Percentiles rank a stretch among this genome's conserved stretches.
phyloP scores from a whole-genome alignment of 441 rosid species.

The Corymbia calophylla region DNA sequence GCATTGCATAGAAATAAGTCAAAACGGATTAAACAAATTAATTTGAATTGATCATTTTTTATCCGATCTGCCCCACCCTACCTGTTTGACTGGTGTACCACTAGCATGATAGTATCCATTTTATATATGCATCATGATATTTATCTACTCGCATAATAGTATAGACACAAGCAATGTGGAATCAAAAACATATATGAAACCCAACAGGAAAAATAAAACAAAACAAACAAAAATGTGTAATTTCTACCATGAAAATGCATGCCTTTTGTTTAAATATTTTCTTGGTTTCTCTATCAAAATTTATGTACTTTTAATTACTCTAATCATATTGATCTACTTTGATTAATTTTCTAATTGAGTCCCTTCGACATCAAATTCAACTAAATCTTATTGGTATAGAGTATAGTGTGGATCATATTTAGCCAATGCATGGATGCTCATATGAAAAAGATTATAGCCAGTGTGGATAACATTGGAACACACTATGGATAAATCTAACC shows the following conservation, averaged over 20 bases:
- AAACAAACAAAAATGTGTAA: neutral
- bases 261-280: neutral
- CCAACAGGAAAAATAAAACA: neutral
- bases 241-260: neutral
- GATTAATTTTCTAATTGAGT: neutral
- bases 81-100: accelerated
- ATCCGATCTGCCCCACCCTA: neutral
- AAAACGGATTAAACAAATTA: too few species aligned
- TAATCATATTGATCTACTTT: neutral
- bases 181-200: neutral
- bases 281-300: neutral
- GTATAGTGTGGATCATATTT: neutral
- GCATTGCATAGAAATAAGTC: neutral
- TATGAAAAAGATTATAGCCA: neutral
- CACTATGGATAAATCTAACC: neutral
- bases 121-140: neutral
- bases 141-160: neutral
- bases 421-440: neutral
- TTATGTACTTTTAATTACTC: neutral
- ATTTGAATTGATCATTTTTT: too few species aligned
- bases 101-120: neutral
- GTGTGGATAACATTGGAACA: neutral
- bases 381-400: neutral
- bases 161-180: neutral
- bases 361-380: neutral